Conservation (phyloP, 108 stramenopile genomes). For the Seminavis robusta region DNA sequence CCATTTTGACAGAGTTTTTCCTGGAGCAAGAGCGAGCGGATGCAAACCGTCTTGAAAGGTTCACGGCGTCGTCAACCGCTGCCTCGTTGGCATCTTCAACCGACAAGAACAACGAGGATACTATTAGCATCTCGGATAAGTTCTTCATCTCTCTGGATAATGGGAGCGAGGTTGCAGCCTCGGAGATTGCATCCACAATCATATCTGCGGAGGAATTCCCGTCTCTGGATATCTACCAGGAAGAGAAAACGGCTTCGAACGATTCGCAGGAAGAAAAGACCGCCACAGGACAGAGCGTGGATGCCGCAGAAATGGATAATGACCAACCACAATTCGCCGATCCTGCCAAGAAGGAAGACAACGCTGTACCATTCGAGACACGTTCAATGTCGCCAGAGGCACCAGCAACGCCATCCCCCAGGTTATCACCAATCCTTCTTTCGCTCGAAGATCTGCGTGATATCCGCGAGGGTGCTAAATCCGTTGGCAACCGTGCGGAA, state of each 20-base stretch:
- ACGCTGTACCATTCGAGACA: not conserved
- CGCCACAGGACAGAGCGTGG: no score
- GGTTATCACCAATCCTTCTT: slow-evolving; percentile 63
- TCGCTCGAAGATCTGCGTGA: slow-evolving; percentile 69
- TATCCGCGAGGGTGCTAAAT: slow-evolving; percentile 3
- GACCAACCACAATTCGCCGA: slow-evolving; percentile 8
- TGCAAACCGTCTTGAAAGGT: not conserved
- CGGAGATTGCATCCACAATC: no score
- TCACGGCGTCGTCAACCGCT: slow-evolving; percentile 66
- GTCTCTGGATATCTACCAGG: no score
- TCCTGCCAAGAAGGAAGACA: not conserved
- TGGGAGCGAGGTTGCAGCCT: no score
- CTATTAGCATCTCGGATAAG: no score
- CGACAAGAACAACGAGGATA: not conserved
- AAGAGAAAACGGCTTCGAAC: no score
- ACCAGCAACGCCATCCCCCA: slow-evolving; percentile 66
- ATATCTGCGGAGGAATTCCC: no score
- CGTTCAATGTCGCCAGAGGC: slow-evolving; percentile 50
- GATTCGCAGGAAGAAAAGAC: no score
- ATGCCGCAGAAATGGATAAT: slow-evolving; percentile 18
- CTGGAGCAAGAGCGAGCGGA: not conserved
- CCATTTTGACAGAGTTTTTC: slow-evolving; percentile 61
- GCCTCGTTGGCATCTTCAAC: slow-evolving; percentile 77
- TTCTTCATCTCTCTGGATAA: no score
- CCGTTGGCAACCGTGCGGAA: not conserved